These are phyloP conservation scores for Sporobolomyces roseus DNA, from an alignment of 768 basidiomycete genomes.

Conservation along the genomic window DNA sequence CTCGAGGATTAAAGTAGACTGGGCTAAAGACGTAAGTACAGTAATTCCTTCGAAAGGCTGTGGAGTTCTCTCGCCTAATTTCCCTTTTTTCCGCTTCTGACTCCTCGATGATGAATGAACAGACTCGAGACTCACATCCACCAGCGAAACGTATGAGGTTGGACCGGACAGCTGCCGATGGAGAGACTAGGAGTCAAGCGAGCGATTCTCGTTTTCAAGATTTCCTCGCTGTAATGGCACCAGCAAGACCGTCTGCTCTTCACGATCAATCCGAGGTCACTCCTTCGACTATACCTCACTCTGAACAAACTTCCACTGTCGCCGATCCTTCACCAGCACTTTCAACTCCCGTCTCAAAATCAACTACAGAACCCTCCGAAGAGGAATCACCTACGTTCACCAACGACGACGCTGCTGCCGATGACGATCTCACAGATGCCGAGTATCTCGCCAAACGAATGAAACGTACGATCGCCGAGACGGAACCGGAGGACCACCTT, in stretches of 20 bases:
- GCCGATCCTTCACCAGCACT: background rate
- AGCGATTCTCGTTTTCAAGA: slow-evolving; percentile 5
- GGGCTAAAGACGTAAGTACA: slow-evolving; percentile 66
- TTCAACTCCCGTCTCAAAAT: background rate
- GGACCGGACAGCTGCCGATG: background rate
- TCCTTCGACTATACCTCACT: too few relatives aligned
- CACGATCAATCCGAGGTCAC: too few relatives aligned
- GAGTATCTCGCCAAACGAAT: slow-evolving; percentile 49
- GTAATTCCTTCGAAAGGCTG: background rate
- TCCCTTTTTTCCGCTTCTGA: too few relatives aligned
- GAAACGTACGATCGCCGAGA: slow-evolving; percentile 31
- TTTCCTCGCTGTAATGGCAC: slow-evolving; percentile 9
- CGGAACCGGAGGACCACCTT: background rate
- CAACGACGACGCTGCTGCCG: slow-evolving; percentile 28
- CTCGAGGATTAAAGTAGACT: slow-evolving; percentile 65
- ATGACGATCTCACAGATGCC: slow-evolving; percentile 48
- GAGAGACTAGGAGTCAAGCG: background rate
- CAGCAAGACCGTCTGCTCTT: background rate
- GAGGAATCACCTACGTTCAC: too few relatives aligned
- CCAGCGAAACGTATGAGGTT: slow-evolving; percentile 27
- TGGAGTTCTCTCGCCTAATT: too few relatives aligned
- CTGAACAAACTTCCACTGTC: background rate
- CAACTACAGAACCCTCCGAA: slow-evolving; percentile 13
- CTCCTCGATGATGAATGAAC: too few relatives aligned
- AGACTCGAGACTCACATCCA: slow-evolving; percentile 30